Evolutionary conservation across 208 protist species (phyloP), one percentile per base, ranked within the genome.

Genomic region (Leishmania tarentolae): DNA sequence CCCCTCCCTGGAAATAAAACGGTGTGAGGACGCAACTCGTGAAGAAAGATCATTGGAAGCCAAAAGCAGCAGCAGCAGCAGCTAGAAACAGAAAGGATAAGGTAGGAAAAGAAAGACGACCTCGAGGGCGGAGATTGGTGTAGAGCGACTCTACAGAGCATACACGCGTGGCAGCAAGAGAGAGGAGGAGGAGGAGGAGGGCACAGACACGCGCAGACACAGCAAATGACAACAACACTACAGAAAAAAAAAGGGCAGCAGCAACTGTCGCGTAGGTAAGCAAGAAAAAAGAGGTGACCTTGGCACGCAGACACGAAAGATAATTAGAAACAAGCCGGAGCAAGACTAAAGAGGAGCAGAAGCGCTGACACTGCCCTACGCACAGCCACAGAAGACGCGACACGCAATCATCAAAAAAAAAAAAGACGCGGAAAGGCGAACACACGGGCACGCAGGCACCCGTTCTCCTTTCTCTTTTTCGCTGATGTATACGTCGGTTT

Each of bases 401-500:
- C 52, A 57, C 40, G 37, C 71, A n/a, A n/a, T n/a, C n/a, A n/a
- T n/a, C n/a, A n/a, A n/a, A n/a, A n/a, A n/a, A n/a, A n/a, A n/a
- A n/a, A n/a, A n/a, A n/a, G n/a, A n/a, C n/a, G n/a, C n/a, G n/a
- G n/a, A n/a, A n/a, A n/a, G n/a, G n/a, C n/a, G n/a, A n/a, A 75
- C 72, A 57, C 72, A 61, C 71, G 19, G n/a, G 57, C 71, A 75
- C 71, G 31, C 71, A 75, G 35, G 28, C n/a, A 21, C 24, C n/a
- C 15, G 0, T 53, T 53, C 9, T 53, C 50, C 15, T 9, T 53
- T 53, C 17, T 1, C 50, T 53, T 17, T 53, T 1, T 9, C 21
- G 50, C 15, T 2, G 15, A 53, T 53, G 50, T 21, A 5, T 53
- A 9, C 50, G 50, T 53, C 13, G 50, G 1, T 21, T 53, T 53